These are phyloP conservation scores for Trametes coccinea DNA, from an alignment of 768 basidiomycete species.

Conservation along the genomic window DNA sequence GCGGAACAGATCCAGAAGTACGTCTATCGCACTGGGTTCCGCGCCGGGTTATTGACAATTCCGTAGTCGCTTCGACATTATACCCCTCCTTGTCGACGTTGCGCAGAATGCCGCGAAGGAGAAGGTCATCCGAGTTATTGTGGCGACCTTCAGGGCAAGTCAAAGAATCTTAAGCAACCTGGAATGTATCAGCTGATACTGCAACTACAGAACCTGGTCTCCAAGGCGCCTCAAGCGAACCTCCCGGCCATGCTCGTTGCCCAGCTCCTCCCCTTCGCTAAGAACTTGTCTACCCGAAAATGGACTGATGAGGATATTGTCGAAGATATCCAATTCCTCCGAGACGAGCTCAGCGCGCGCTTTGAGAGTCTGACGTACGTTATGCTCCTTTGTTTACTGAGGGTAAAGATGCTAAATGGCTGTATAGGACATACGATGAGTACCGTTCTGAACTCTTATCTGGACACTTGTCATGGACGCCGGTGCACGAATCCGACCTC, in stretches of 20 bases:
- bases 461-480: slow-evolving; percentile 93
- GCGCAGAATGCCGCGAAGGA: slow-evolving; percentile 93
- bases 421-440: slow-evolving; percentile 87
- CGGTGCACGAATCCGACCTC: slow-evolving; percentile 92
- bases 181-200: neutral
- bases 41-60: neutral
- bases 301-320: slow-evolving; percentile 95
- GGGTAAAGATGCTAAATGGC: neutral
- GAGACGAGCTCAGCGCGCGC: slow-evolving; percentile 79
- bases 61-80: slow-evolving; percentile 81
- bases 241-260: slow-evolving; percentile 91
- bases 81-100: slow-evolving; percentile 79
- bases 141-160: slow-evolving; percentile 85
- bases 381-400: neutral
- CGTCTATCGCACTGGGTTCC: slow-evolving; percentile 24
- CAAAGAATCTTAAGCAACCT: neutral
- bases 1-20: slow-evolving; percentile 88
- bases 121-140: slow-evolving; percentile 91
- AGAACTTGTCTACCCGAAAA: slow-evolving; percentile 81
- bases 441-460: slow-evolving; percentile 88
- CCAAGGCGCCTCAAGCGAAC: slow-evolving; percentile 84
- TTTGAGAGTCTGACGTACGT: slow-evolving; percentile 89
- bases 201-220: slow-evolving; percentile 74
- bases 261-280: slow-evolving; percentile 82
- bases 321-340: slow-evolving; percentile 87